phyloP scores from a whole-genome alignment of 1,284 basidiomycete species.

The Caloboletus firmus region DNA sequence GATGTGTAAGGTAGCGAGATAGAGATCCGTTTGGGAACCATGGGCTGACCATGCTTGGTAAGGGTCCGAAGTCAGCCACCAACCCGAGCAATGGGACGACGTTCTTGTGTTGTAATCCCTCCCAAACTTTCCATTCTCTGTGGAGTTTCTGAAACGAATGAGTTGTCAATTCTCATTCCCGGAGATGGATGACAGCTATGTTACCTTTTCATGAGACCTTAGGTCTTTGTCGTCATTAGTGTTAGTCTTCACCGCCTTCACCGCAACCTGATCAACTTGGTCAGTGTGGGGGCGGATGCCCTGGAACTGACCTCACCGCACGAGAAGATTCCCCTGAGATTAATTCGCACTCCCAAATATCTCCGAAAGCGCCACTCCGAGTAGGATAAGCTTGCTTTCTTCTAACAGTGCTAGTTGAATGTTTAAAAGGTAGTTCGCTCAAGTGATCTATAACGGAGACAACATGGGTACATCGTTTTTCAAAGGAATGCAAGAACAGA shows the following conservation, averaged over 20 bases:
- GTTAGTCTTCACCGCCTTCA: conserved; percentile 21
- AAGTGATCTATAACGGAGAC: conserved; percentile 8
- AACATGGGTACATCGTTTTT: neutral
- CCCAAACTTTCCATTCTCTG: conserved; percentile 31
- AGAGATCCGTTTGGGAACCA: conserved; percentile 33
- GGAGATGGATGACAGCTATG: neutral
- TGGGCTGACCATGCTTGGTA: conserved; percentile 30
- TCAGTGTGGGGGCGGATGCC: neutral
- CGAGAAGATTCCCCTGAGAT: conserved; percentile 1
- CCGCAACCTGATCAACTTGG: conserved; percentile 20
- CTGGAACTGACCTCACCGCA: conserved; percentile 4
- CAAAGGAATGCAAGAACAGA: conserved; percentile 4
- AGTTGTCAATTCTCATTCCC: neutral
- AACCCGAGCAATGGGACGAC: conserved; percentile 32
- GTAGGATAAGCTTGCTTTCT: conserved; percentile 15
- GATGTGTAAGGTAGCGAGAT: conserved; percentile 13
- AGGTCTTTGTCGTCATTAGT: neutral
- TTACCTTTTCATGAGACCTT: conserved; percentile 17
- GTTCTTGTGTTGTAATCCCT: conserved; percentile 22
- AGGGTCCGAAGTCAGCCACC: conserved; percentile 18
- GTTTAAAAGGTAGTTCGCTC: conserved; percentile 14
- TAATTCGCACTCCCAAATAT: conserved; percentile 32
- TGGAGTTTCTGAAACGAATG: conserved; percentile 22
- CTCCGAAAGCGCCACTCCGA: conserved; percentile 18
- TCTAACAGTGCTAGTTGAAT: conserved; percentile 4